These are phyloP conservation scores for Histomonas meleagridis DNA, from an alignment of 208 protist species.

Conservation along the genomic window DNA sequence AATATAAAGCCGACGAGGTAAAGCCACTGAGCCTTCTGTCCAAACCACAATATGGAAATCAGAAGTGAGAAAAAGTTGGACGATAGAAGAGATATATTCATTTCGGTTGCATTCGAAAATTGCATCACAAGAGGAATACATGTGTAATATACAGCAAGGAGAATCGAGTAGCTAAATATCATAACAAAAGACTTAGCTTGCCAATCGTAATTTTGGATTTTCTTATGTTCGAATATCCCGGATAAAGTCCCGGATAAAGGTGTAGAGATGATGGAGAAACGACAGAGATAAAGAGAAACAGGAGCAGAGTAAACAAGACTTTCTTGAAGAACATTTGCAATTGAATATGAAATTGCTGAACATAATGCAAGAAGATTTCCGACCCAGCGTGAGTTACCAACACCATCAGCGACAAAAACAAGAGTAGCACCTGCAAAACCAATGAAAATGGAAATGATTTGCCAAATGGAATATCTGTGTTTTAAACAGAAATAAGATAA, in stretches of 20 bases:
- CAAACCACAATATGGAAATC: neutral
- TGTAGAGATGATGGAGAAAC: neutral
- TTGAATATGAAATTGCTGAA: neutral
- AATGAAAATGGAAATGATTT: neutral
- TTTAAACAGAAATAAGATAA: neutral
- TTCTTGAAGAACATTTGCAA: neutral
- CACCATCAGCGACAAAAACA: neutral
- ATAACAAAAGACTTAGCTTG: neutral
- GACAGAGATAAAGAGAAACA: neutral
- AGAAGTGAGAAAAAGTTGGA: neutral
- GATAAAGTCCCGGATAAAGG: neutral
- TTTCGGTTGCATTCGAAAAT: conserved; percentile 10
- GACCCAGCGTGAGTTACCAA: neutral
- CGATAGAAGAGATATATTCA: neutral
- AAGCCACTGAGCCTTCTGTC: neutral
- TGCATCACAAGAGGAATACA: neutral
- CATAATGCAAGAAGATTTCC: neutral
- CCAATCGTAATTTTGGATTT: neutral
- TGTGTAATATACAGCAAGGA: neutral
- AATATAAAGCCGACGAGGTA: neutral
- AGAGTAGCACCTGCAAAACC: neutral
- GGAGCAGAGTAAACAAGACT: neutral
- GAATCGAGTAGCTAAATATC: neutral
- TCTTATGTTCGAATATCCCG: neutral
- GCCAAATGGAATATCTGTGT: neutral